Percentiles rank a stretch among this genome's conserved stretches.
These are phyloP conservation scores for Globisporangium camurandrum DNA, from an alignment of 352 stramenopile genomes.

Conservation along the genomic window DNA sequence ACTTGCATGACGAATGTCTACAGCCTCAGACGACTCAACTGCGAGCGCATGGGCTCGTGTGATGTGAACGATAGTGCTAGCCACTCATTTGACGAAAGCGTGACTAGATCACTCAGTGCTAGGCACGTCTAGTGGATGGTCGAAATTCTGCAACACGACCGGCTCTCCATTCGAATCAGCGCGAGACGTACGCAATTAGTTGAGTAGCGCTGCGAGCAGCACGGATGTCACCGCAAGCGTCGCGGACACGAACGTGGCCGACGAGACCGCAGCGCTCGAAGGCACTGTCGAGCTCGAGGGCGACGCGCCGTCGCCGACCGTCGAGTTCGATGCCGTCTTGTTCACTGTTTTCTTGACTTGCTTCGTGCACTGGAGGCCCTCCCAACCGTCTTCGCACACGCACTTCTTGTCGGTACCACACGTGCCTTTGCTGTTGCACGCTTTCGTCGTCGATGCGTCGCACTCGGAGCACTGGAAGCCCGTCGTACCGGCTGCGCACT, in stretches of 20 bases:
- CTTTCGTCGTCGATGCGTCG: constrained; percentile 40
- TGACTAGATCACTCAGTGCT: not conserved
- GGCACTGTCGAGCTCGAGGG: constrained; percentile 13
- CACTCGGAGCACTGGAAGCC: constrained; percentile 68
- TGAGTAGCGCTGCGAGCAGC: constrained; percentile 22
- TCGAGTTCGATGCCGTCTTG: constrained; percentile 8
- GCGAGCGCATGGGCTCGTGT: not conserved
- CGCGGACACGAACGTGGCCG: constrained; percentile 19
- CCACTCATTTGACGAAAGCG: not conserved
- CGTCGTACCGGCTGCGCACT: constrained; percentile 54
- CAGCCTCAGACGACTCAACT: not conserved
- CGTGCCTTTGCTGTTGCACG: constrained; percentile 55
- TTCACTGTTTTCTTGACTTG: constrained; percentile 37
- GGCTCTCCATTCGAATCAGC: not conserved
- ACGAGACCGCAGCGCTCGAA: constrained; percentile 10
- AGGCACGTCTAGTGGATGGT: not conserved
- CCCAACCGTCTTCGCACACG: constrained; percentile 45
- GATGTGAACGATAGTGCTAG: not conserved
- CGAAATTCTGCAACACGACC: not conserved
- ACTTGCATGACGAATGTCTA: too few relatives aligned
- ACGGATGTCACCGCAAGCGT: constrained; percentile 20
- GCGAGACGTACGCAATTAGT: constrained; percentile 1
- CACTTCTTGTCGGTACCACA: constrained; percentile 50
- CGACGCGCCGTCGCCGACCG: constrained; percentile 3
- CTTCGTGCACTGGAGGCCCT: constrained; percentile 66